Base-by-base conservation (phyloP, 768 basidiomycete genomes). In the Lactarius deliciosus region DNA sequence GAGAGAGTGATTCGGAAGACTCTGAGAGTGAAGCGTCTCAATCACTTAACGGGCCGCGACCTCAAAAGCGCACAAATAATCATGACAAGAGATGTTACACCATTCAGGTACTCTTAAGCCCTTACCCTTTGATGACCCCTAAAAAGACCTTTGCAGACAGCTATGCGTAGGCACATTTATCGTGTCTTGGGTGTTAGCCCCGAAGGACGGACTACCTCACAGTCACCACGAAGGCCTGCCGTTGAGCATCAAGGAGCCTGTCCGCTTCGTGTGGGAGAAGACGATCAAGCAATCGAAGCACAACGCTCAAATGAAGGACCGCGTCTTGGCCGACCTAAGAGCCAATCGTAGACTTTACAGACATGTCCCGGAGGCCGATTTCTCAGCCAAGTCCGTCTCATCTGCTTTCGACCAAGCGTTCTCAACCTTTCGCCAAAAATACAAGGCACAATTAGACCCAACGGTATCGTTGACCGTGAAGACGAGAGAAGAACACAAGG, bases 241-340 rank as follows among this genome's bases (percentile, higher is more conserved):
- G 3, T 71, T 86, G 1, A 77, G 76, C 2, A 71, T 78, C 13
- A 73, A 79, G 25, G 82, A 86, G n/a, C 83, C 88, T 1, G 79
- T 91, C 16, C 86, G 90, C 22, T 91, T 91, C 69, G 86, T 90
- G 5, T 92, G 90, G 90, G 85, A 88, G 68, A 90, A 89, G 74
- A 92, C 90, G 2, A 79, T 83, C 13, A 89, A 86, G 66, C 88
- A 91, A 71, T 91, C 89, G 1, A 81, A 85, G 22, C 90, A 91
- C 71, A 92, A 92, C 65, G 79, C 81, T 11, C 81, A 83, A 16
- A 91, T 91, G 89, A 91, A 88, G 76, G 75, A 79, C 18, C 85
- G 86, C 10, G 74, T 90, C 9, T 73, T 91, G 25, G 78, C 78
- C 9, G 87, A 91, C 72, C 76, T 92, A 64, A 86, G 82, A 63